These are phyloP conservation scores for Solanum tarapatanum DNA, from an alignment of 257 asterid genomes.

Conservation along the genomic window DNA sequence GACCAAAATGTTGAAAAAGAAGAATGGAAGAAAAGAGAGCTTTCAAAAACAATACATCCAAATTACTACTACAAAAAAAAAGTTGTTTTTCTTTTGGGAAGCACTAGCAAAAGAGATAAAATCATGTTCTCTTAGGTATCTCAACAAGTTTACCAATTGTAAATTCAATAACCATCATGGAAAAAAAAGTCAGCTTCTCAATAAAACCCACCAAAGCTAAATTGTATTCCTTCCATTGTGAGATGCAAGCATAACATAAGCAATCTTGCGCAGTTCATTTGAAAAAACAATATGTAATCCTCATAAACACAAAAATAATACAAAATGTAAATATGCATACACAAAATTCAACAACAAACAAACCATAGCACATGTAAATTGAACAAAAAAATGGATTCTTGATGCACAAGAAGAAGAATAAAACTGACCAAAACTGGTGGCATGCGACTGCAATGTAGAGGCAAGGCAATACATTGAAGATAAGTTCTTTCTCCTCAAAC, in stretches of 20 bases:
- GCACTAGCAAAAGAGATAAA: background rate
- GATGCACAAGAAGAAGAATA: background rate
- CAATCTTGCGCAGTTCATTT: background rate
- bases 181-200: background rate
- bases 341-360: background rate
- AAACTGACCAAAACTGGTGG: slow-evolving; percentile 77
- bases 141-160: background rate
- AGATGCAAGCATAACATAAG: background rate
- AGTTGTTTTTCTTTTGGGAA: background rate
- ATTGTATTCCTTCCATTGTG: background rate
- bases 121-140: background rate
- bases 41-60: background rate
- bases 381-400: background rate
- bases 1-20: background rate
- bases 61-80: background rate
- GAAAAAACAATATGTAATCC: background rate
- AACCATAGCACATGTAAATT: background rate
- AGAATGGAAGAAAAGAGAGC: background rate
- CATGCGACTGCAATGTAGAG: slow-evolving; percentile 60
- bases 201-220: background rate
- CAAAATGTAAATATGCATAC: background rate
- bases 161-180: background rate
- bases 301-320: background rate
- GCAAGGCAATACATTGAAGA: slow-evolving; percentile 18
- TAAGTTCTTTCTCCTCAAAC: slow-evolving; percentile 32